phyloP scores from a whole-genome alignment of 2,329 filamentous ascomycete genomes.

The Cladosporium sp. region DNA sequence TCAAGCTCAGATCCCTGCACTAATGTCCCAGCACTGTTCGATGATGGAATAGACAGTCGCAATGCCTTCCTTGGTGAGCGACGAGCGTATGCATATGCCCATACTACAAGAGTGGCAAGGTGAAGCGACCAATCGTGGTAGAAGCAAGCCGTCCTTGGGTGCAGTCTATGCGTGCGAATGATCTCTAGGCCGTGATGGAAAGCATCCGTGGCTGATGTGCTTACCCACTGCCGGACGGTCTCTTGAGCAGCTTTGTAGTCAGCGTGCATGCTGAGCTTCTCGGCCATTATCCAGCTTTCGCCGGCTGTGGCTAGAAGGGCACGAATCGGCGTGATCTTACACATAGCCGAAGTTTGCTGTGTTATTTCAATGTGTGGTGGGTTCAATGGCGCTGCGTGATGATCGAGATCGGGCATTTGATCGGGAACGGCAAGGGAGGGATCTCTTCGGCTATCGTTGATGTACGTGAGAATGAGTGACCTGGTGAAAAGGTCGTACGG shows the following conservation, averaged over 20 bases:
- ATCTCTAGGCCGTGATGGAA: slow-evolving; percentile 24
- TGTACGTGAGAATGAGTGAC: neutral
- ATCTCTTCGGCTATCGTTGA: neutral
- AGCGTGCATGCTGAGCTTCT: slow-evolving; percentile 35
- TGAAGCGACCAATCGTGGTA: slow-evolving; percentile 29
- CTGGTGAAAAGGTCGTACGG: neutral
- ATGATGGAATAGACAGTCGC: slow-evolving; percentile 12
- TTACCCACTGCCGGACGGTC: slow-evolving; percentile 34
- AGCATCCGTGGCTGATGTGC: slow-evolving; percentile 13
- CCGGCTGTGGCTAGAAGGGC: slow-evolving; percentile 41
- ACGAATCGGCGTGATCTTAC: slow-evolving; percentile 31
- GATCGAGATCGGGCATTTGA: neutral
- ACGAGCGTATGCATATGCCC: slow-evolving; percentile 22
- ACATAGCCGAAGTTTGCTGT: neutral
- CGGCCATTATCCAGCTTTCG: slow-evolving; percentile 43
- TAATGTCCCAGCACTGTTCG: neutral
- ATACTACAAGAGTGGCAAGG: slow-evolving; percentile 27
- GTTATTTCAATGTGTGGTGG: neutral
- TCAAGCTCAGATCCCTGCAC: slow-evolving; percentile 16
- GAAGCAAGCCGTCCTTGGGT: slow-evolving; percentile 19
- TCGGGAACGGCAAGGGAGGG: neutral
- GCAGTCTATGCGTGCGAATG: slow-evolving; percentile 19
- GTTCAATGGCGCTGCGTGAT: neutral
- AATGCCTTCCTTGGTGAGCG: slow-evolving; percentile 1
- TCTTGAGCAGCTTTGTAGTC: slow-evolving; percentile 32